A percentile compares a stretch with the other conserved stretches of the same genome.
Conservation (phyloP, 2,329 filamentous ascomycete species). For the Fusarium sarcochroum region DNA sequence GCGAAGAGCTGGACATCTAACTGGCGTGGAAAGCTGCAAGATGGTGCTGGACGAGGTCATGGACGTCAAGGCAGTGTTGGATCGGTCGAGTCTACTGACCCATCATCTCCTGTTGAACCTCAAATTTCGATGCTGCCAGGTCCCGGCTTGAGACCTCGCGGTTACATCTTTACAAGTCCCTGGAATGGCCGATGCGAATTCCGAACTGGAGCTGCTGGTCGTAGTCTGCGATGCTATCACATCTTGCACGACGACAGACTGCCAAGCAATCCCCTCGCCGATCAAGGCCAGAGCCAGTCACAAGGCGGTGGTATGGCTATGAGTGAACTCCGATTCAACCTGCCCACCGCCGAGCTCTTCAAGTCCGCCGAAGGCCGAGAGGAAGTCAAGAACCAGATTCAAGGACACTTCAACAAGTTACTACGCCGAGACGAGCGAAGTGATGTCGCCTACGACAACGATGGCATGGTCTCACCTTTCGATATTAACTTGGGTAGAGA, state of each 20-base stretch:
- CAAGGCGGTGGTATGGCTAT: conserved; percentile 58
- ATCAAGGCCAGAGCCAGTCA: conserved; percentile 50
- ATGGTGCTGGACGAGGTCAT: conserved; percentile 47
- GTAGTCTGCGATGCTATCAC: conserved; percentile 81
- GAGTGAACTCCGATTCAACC: conserved; percentile 91
- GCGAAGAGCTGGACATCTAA: conserved; percentile 64
- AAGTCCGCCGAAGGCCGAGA: conserved; percentile 53
- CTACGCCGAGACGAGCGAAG: conserved; percentile 53
- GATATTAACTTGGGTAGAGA: conserved; percentile 86
- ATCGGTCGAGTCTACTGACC: conserved; percentile 53
- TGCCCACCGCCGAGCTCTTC: conserved; percentile 73
- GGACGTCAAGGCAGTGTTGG: conserved; percentile 49
- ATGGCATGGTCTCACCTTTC: conserved; percentile 60
- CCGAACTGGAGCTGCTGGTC: conserved; percentile 80
- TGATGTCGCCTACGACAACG: conserved; percentile 57
- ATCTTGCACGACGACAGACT: conserved; percentile 64
- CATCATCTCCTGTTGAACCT: conserved; percentile 48
- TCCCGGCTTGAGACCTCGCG: conserved; percentile 67
- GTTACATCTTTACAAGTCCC: conserved; percentile 85
- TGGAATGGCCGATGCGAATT: conserved; percentile 94
- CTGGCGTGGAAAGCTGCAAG: conserved; percentile 57
- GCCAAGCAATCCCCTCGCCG: conserved; percentile 62
- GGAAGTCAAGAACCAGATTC: conserved; percentile 53
- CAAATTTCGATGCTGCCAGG: conserved; percentile 57
- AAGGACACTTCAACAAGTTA: conserved; percentile 61